Evolutionary conservation across 2,329 filamentous ascomycete genomes (phyloP), one percentile per base, ranked within the genome.

Genomic region (Monosporascus sp.): DNA sequence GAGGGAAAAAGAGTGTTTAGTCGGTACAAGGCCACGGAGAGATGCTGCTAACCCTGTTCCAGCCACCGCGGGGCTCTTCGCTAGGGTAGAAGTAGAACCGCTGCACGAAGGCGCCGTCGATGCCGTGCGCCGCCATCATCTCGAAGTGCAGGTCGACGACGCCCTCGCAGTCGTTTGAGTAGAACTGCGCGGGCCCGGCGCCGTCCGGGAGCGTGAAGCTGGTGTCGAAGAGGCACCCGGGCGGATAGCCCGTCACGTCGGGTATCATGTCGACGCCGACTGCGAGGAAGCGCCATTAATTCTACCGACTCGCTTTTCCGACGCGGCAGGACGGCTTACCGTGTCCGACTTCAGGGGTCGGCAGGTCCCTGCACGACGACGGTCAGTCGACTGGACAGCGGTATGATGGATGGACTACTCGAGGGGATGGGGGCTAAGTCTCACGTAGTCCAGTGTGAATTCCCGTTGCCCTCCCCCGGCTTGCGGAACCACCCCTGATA

Each of bases 401-500:
- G 6, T 3, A 14, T 9, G 31, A 35, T 5, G 31, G 31, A 35
- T 14, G 31, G 4, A 5, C 31, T 1, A 2, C 31, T 2, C 5
- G 15, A 7, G n/a, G n/a, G n/a, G 46, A 11, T 5, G 7, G 17
- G 15, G 31, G 14, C 20, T 20, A 15, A 37, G 22, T 25, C 57
- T 54, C 43, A 63, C 62, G 60, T 64, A 9, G 61, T 62, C 62
- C 62, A 64, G 53, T 63, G 62, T 18, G 60, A 63, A 44, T 63
- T 64, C 9, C 60, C 60, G 50, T 63, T 37, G 37, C 60, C 60
- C 36, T 62, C 60, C 3, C 48, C 9, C 6, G 62, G 62, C 35
- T 62, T 64, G 27, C 62, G 59, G 45, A 64, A 64, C 62, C 62
- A 64, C 24, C 57, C 62, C 50, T 63, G 61, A 36, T 63, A 64